These are phyloP conservation scores for Chondrus crispus DNA, from an alignment of 23 red algal species.

Conservation along the genomic window DNA sequence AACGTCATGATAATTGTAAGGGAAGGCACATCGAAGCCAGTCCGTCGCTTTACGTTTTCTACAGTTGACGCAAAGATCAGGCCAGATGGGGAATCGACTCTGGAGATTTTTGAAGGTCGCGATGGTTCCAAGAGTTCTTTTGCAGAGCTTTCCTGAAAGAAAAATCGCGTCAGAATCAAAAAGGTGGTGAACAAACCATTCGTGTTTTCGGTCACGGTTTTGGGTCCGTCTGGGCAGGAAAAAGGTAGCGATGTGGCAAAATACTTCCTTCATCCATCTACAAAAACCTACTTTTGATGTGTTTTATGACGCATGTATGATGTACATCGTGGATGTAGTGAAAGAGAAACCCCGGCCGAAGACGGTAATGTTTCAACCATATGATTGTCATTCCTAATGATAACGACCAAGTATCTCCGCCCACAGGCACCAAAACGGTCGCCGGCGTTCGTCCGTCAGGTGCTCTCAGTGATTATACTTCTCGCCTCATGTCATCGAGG, in stretches of 20 bases:
- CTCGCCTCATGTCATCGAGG: constrained; percentile 69
- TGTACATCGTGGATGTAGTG: neutral
- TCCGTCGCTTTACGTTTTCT: neutral
- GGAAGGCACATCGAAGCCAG: neutral
- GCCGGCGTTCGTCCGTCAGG: constrained; percentile 82
- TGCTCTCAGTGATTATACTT: constrained; percentile 88
- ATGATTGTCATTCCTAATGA: constrained; percentile 98
- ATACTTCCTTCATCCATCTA: neutral
- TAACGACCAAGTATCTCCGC: constrained; percentile 91
- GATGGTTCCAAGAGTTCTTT: neutral
- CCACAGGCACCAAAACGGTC: constrained; percentile 94
- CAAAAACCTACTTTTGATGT: neutral
- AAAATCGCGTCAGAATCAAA: neutral
- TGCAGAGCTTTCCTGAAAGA: neutral
- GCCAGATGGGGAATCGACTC: neutral
- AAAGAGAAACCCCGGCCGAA: neutral
- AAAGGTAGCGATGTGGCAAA: neutral
- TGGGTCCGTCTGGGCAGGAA: neutral
- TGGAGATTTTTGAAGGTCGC: neutral
- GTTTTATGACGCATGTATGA: neutral
- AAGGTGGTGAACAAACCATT: neutral
- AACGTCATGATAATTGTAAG: neutral
- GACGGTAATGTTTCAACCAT: constrained; percentile 28
- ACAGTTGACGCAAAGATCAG: neutral
- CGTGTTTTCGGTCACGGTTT: neutral